phyloP scores from a whole-genome alignment of 306 rosid genomes.

The Urtica urens region DNA sequence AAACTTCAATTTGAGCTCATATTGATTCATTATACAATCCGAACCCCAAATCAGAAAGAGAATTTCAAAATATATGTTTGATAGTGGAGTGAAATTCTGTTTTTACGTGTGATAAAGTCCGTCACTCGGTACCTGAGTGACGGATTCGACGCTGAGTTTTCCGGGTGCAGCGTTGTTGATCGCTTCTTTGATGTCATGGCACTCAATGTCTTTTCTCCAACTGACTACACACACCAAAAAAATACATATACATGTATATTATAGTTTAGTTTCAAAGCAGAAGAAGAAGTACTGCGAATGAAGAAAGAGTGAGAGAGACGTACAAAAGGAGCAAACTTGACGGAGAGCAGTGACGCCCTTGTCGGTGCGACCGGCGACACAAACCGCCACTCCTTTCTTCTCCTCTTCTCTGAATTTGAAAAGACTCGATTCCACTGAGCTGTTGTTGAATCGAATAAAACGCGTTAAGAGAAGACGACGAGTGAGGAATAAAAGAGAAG shows the following conservation, averaged over 20 bases:
- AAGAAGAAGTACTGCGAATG: neutral
- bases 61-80: too few species aligned
- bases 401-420: constrained; percentile 82
- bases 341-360: constrained; percentile 88
- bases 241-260: too few species aligned
- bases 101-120: too few species aligned
- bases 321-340: constrained; percentile 93
- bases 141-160: constrained; percentile 56
- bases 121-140: constrained; percentile 69
- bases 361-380: constrained; percentile 96
- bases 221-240: constrained; percentile 44
- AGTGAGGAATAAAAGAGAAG: neutral
- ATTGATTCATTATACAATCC: too few species aligned
- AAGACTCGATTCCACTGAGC: constrained; percentile 53
- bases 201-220: constrained; percentile 71
- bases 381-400: constrained; percentile 66
- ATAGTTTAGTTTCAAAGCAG: too few species aligned
- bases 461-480: too few species aligned
- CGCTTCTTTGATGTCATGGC: constrained; percentile 60
- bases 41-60: too few species aligned
- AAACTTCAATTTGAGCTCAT: too few species aligned
- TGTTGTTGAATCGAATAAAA: constrained; percentile 21
- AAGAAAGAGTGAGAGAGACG: constrained; percentile 19
- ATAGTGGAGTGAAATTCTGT: too few species aligned
- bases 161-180: constrained; percentile 61